These are phyloP conservation scores for Blastocystis sp. DNA, from an alignment of 352 stramenopile genomes.

Conservation along the genomic window DNA sequence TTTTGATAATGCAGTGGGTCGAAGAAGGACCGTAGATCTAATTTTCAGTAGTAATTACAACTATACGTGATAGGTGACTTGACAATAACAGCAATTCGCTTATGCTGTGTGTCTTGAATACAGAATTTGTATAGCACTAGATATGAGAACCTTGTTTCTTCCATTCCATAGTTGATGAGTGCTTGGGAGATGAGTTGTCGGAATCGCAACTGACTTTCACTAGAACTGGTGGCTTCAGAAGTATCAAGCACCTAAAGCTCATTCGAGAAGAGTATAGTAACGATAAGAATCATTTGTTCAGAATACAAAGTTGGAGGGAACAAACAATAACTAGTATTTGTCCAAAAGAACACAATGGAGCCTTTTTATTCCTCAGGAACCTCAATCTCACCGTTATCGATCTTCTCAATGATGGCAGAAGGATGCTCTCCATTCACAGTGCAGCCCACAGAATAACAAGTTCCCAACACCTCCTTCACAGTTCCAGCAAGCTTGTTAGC, in stretches of 20 bases:
- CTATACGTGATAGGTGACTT: not conserved
- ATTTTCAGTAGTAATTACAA: not conserved
- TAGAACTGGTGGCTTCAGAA: not conserved
- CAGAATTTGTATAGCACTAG: constrained; percentile 26
- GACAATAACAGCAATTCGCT: not conserved
- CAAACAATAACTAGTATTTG: constrained; percentile 48
- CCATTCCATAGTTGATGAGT: not conserved
- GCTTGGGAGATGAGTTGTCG: not conserved
- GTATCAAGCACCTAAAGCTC: too few species aligned
- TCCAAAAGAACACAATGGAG: constrained; percentile 22
- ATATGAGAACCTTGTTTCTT: not conserved
- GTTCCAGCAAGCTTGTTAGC: too few species aligned
- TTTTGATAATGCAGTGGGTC: constrained; percentile 23
- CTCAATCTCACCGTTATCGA: constrained; percentile 90
- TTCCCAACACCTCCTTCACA: too few species aligned
- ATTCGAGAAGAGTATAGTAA: not conserved
- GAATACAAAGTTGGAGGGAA: constrained; percentile 8
- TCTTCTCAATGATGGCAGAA: constrained; percentile 87
- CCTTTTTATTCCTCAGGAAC: constrained; percentile 83
- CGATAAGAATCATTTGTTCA: constrained; percentile 19
- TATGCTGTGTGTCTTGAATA: not conserved
- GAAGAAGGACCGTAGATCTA: not conserved
- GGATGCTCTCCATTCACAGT: constrained; percentile 95
- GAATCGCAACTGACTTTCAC: not conserved
- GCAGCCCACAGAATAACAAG: too few species aligned